Evolutionary conservation across 1,284 basidiomycete genomes (phyloP).

Genomic region (Tilletia walkeri): DNA sequence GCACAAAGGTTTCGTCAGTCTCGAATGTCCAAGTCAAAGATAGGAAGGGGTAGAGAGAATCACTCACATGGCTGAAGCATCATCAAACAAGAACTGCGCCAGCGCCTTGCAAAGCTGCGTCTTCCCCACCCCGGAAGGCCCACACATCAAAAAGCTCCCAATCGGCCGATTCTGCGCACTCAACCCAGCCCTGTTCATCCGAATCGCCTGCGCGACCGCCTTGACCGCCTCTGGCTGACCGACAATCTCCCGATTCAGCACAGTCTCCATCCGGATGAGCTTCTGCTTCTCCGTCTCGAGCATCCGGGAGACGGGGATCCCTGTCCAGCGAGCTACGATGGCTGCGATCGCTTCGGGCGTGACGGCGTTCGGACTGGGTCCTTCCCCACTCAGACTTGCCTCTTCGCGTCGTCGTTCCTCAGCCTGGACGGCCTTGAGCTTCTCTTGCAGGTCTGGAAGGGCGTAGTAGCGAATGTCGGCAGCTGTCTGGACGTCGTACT

Average conservation of each 20-base stretch:
- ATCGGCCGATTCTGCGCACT: constrained; percentile 61
- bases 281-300: constrained; percentile 53
- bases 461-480: constrained; percentile 91
- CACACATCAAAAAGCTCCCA: constrained; percentile 61
- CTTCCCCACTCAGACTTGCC: constrained; percentile 23
- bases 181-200: constrained; percentile 63
- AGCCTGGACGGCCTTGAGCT: constrained; percentile 63
- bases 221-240: constrained; percentile 64
- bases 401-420: constrained; percentile 59
- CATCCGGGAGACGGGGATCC: constrained; percentile 57
- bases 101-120: constrained; percentile 61
- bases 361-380: constrained; percentile 38
- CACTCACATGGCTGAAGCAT: constrained; percentile 59
- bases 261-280: constrained; percentile 47
- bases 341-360: constrained; percentile 60
- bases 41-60: background rate
- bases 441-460: constrained; percentile 78
- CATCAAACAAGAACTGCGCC: constrained; percentile 61
- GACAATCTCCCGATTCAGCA: constrained; percentile 57
- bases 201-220: constrained; percentile 64
- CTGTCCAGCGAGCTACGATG: constrained; percentile 62
- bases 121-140: constrained; percentile 61
- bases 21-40: background rate
- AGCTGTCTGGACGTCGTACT: constrained; percentile 60
- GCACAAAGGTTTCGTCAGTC: background rate